Evolutionary conservation across 257 asterid genomes (phyloP).

Genomic region (Mitragyna speciosa): DNA sequence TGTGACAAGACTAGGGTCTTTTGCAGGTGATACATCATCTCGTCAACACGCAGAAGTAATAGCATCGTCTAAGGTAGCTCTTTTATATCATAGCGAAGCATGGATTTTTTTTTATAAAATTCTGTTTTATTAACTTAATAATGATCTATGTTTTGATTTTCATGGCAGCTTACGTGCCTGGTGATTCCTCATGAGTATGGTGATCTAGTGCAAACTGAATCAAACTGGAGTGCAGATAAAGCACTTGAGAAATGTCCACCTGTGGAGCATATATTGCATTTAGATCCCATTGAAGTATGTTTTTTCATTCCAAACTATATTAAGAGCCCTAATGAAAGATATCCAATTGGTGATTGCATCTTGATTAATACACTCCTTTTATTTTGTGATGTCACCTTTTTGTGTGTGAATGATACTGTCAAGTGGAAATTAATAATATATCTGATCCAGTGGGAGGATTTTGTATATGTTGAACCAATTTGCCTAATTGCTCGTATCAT

Average conservation of each 20-base stretch:
- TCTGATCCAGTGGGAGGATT: background rate
- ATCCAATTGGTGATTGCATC: background rate
- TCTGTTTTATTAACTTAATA: background rate
- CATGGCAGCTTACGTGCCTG: constrained; percentile 85
- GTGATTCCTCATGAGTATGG: constrained; percentile 68
- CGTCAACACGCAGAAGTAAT: constrained; percentile 69
- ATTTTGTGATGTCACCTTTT: background rate
- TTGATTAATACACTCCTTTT: background rate
- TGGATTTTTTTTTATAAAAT: background rate
- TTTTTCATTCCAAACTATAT: constrained; percentile 6
- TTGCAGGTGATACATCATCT: constrained; percentile 64
- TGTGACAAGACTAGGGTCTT: constrained; percentile 6
- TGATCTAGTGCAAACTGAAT: constrained; percentile 58
- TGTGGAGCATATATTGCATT: constrained; percentile 74
- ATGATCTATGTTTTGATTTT: constrained; percentile 9
- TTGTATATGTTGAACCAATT: background rate
- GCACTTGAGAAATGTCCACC: constrained; percentile 61
- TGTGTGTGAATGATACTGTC: background rate
- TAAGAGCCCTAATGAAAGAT: background rate
- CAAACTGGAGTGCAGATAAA: constrained; percentile 86
- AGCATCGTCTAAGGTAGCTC: constrained; percentile 73
- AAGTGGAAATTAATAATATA: background rate
- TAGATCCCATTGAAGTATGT: constrained; percentile 85
- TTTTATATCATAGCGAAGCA: constrained; percentile 11
- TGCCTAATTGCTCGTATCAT: background rate